Percentiles rank a stretch among this genome's conserved stretches.
Evolutionary conservation across 768 basidiomycete genomes (phyloP).

Genomic region (Lactarius deliciosus): DNA sequence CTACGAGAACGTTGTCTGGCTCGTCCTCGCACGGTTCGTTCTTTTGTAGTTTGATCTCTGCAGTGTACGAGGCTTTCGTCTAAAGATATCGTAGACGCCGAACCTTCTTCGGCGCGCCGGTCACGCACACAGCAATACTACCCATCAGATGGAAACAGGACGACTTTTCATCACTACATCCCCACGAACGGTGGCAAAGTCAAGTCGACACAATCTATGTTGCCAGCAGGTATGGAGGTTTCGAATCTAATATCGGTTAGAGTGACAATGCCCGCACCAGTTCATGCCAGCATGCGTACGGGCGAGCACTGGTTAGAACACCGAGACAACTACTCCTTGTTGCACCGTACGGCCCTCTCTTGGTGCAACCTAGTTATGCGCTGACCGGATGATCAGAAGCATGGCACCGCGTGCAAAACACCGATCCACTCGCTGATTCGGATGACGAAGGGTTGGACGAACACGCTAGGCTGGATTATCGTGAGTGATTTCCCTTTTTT

Average conservation of each 20-base stretch:
- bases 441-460: conserved; percentile 71
- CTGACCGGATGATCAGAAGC: conserved; percentile 51
- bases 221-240: conserved; percentile 25
- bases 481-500: conserved; percentile 41
- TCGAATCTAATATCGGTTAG: neutral
- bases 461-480: conserved; percentile 61
- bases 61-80: neutral
- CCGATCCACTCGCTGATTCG: conserved; percentile 69
- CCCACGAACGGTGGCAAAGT: conserved; percentile 25
- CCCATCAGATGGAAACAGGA: conserved; percentile 26
- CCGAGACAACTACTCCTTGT: conserved; percentile 40
- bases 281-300: conserved; percentile 23
- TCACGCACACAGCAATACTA: conserved; percentile 27
- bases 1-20: conserved; percentile 32
- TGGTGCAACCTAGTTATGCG: conserved; percentile 11
- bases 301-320: conserved; percentile 23
- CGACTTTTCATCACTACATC: conserved; percentile 32
- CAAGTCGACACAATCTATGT: conserved; percentile 18
- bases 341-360: conserved; percentile 40
- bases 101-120: conserved; percentile 24
- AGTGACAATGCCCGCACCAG: conserved; percentile 12
- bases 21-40: conserved; percentile 29
- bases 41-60: neutral
- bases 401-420: conserved; percentile 62
- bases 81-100: conserved; percentile 12